phyloP scores from a whole-genome alignment of 371 early-diverging fungal genomes.

The Amoeboradix gromovi region DNA sequence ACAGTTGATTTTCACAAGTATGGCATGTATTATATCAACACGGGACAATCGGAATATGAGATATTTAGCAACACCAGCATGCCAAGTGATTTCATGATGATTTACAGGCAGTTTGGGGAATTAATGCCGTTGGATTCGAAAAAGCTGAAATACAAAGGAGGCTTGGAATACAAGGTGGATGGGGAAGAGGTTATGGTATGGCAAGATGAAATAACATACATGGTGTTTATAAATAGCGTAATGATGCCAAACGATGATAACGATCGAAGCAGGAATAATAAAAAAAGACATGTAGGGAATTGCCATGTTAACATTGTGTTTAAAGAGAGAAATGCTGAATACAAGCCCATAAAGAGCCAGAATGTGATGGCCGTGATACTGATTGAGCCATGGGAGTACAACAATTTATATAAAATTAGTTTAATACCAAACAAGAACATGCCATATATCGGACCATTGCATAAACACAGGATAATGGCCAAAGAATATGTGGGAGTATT shows the following conservation, averaged over 20 bases:
- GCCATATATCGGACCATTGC: constrained; percentile 49
- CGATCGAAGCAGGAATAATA: constrained; percentile 41
- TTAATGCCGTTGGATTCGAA: constrained; percentile 12
- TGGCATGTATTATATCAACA: constrained; percentile 65
- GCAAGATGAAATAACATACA: constrained; percentile 52
- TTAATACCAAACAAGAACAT: constrained; percentile 44
- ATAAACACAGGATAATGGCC: constrained; percentile 48
- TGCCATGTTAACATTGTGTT: constrained; percentile 73
- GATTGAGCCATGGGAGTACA: constrained; percentile 11
- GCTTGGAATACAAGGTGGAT: constrained; percentile 48
- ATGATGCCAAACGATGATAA: constrained; percentile 53
- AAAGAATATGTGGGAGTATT: constrained; percentile 39
- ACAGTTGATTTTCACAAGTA: constrained; percentile 79
- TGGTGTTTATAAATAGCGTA: constrained; percentile 67
- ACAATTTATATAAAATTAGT: constrained; percentile 13
- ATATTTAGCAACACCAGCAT: constrained; percentile 58
- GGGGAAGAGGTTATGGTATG: constrained; percentile 52
- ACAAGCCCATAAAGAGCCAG: neutral
- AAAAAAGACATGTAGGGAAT: constrained; percentile 85
- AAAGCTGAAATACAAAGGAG: constrained; percentile 44
- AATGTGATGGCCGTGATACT: neutral
- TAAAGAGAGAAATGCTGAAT: constrained; percentile 16
- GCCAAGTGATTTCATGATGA: constrained; percentile 44
- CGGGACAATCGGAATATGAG: constrained; percentile 48
- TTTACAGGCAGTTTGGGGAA: constrained; percentile 42